A percentile compares a stretch with the other conserved stretches of the same genome.
Conservation (phyloP, 1,284 basidiomycete species). For the Schizophyllum commune region DNA sequence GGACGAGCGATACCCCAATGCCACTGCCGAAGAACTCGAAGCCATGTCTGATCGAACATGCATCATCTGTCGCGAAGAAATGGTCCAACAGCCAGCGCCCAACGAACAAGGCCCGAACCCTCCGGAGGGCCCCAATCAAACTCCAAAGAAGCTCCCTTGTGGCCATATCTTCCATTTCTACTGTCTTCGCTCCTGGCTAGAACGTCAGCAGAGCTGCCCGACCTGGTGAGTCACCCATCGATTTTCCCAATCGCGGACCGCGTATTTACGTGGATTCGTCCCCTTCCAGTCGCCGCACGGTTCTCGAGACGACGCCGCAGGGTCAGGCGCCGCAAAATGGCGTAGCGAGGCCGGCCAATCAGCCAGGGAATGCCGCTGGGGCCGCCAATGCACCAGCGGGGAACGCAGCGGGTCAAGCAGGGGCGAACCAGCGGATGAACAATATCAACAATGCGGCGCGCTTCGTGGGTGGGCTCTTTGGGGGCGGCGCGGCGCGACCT, state of each 20-base stretch:
- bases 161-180: slow-evolving; percentile 99
- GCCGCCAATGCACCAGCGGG: slow-evolving; percentile 9
- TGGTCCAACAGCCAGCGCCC: slow-evolving; percentile 40
- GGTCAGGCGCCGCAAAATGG: slow-evolving; percentile 24
- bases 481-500: slow-evolving; percentile 14
- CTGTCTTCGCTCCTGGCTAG: slow-evolving; percentile 95
- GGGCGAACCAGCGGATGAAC: slow-evolving; percentile 11
- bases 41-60: slow-evolving; percentile 85
- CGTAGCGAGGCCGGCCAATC: neutral
- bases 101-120: slow-evolving; percentile 21
- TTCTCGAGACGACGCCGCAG: slow-evolving; percentile 51
- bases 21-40: slow-evolving; percentile 79
- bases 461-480: slow-evolving; percentile 44
- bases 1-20: slow-evolving; percentile 93
- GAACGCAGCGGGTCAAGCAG: slow-evolving; percentile 2
- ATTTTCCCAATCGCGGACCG: slow-evolving; percentile 7
- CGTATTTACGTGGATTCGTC: slow-evolving; percentile 12
- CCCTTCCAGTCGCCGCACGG: slow-evolving; percentile 73
- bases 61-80: slow-evolving; percentile 99
- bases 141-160: slow-evolving; percentile 93
- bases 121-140: slow-evolving; percentile 79
- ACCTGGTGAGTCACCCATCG: slow-evolving; percentile 67
- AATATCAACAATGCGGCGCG: slow-evolving; percentile 33
- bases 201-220: slow-evolving; percentile 92
- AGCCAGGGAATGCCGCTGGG: slow-evolving; percentile 11